phyloP scores from a whole-genome alignment of 805 yeast species.

The Myxozyma sirexii region DNA sequence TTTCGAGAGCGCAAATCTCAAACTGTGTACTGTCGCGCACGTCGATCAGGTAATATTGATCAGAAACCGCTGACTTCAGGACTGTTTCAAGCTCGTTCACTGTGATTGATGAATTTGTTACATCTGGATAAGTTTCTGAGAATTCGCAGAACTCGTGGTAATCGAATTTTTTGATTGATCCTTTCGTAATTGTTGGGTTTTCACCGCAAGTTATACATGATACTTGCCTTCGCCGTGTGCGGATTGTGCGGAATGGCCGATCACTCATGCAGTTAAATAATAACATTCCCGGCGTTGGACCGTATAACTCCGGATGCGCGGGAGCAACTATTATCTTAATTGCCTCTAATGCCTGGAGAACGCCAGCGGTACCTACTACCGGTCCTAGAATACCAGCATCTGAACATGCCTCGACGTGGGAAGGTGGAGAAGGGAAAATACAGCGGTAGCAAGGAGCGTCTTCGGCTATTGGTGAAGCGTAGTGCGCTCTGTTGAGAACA shows the following conservation, averaged over 20 bases:
- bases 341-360: slow-evolving; percentile 85
- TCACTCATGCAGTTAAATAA: slow-evolving; percentile 67
- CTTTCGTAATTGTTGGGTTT: slow-evolving; percentile 53
- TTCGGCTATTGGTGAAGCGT: neutral
- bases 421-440: slow-evolving; percentile 87
- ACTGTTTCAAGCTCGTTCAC: slow-evolving; percentile 44
- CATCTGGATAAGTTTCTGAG: slow-evolving; percentile 49
- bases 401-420: slow-evolving; percentile 78
- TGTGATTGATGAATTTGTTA: slow-evolving; percentile 53
- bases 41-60: slow-evolving; percentile 56
- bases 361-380: slow-evolving; percentile 90
- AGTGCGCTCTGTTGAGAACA: slow-evolving; percentile 54
- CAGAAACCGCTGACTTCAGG: neutral
- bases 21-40: slow-evolving; percentile 83
- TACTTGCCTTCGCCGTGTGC: slow-evolving; percentile 69
- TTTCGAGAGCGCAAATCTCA: slow-evolving; percentile 61
- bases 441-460: slow-evolving; percentile 92
- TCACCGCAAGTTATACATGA: slow-evolving; percentile 69
- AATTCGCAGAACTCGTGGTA: slow-evolving; percentile 79
- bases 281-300: slow-evolving; percentile 45
- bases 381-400: slow-evolving; percentile 97
- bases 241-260: slow-evolving; percentile 61
- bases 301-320: slow-evolving; percentile 58
- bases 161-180: slow-evolving; percentile 53
- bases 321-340: slow-evolving; percentile 70